Evolutionary conservation across 2,329 filamentous ascomycete species (phyloP).

Genomic region (Lasiodiplodia sp.): DNA sequence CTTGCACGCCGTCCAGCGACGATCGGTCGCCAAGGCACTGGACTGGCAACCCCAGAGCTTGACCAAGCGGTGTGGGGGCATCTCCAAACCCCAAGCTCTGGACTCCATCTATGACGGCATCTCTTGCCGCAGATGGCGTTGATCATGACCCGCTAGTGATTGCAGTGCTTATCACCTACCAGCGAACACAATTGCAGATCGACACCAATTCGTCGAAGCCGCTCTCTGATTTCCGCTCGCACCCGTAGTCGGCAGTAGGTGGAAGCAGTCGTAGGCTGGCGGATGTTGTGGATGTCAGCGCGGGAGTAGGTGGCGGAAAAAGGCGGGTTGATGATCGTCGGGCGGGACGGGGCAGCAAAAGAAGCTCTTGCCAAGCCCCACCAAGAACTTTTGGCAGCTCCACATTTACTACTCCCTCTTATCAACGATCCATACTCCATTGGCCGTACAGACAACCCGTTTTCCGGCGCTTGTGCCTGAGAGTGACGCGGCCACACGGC

Average conservation of each 20-base stretch:
- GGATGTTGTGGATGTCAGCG: background rate
- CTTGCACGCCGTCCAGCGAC: background rate
- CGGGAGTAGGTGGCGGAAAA: background rate
- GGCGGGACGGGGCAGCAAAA: conserved; percentile 15
- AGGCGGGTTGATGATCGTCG: conserved; percentile 2
- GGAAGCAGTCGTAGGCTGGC: background rate
- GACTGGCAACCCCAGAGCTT: background rate
- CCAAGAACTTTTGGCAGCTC: background rate
- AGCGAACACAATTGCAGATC: background rate
- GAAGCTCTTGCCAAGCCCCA: conserved; percentile 27
- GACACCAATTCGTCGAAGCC: background rate
- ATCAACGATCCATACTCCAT: background rate
- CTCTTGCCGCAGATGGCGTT: conserved; percentile 4
- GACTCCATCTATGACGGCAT: conserved; percentile 18
- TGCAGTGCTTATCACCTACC: background rate
- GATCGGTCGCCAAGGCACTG: background rate
- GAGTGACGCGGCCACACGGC: background rate
- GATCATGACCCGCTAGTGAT: conserved; percentile 4
- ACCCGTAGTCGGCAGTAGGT: background rate
- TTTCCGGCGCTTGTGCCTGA: background rate
- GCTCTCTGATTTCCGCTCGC: background rate
- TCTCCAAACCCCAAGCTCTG: conserved; percentile 7
- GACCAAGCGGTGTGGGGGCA: conserved; percentile 11
- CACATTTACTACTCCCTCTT: conserved; percentile 7
- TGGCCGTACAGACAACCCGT: background rate